Percentiles rank a stretch among this genome's conserved stretches.
phyloP scores from a whole-genome alignment of 2,329 filamentous ascomycete species.

The Ascochyta viciae-villosae region DNA sequence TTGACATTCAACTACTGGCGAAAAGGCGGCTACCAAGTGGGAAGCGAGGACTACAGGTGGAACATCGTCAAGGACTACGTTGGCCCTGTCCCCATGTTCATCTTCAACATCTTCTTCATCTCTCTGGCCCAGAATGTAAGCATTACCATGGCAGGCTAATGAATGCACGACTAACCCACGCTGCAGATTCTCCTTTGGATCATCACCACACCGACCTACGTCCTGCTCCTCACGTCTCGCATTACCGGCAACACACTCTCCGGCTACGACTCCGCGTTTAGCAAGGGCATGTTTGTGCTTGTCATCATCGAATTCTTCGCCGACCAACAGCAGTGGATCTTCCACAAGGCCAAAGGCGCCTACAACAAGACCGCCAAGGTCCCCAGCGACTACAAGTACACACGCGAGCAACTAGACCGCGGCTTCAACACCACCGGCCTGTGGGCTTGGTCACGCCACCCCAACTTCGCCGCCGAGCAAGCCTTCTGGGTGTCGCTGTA shows the following conservation, averaged over 20 bases:
- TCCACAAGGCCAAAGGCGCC: slow-evolving; percentile 78
- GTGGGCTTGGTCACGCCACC: slow-evolving; percentile 88
- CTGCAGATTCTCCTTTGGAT: slow-evolving; percentile 74
- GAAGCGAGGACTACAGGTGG: slow-evolving; percentile 97
- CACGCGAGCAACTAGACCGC: slow-evolving; percentile 80
- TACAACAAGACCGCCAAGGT: slow-evolving; percentile 79
- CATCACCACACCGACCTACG: slow-evolving; percentile 82
- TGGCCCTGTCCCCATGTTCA: slow-evolving; percentile 71
- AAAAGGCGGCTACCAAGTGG: slow-evolving; percentile 86
- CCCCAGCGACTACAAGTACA: slow-evolving; percentile 66
- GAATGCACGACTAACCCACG: slow-evolving; percentile 4
- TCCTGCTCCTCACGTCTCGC: slow-evolving; percentile 75
- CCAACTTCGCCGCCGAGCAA: slow-evolving; percentile 94
- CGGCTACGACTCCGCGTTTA: slow-evolving; percentile 65
- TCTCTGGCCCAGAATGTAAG: slow-evolving; percentile 72
- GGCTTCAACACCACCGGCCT: slow-evolving; percentile 87
- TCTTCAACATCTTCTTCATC: slow-evolving; percentile 92
- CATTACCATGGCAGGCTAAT: not conserved
- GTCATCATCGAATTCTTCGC: slow-evolving; percentile 77
- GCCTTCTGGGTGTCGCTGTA: slow-evolving; percentile 88
- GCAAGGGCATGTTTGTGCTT: slow-evolving; percentile 62
- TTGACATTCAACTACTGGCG: slow-evolving; percentile 98
- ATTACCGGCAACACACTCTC: slow-evolving; percentile 61
- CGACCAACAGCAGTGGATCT: slow-evolving; percentile 93
- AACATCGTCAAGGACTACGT: slow-evolving; percentile 73